phyloP scores from a whole-genome alignment of 2,329 filamentous ascomycete species.

The Cryphonectria japonica region DNA sequence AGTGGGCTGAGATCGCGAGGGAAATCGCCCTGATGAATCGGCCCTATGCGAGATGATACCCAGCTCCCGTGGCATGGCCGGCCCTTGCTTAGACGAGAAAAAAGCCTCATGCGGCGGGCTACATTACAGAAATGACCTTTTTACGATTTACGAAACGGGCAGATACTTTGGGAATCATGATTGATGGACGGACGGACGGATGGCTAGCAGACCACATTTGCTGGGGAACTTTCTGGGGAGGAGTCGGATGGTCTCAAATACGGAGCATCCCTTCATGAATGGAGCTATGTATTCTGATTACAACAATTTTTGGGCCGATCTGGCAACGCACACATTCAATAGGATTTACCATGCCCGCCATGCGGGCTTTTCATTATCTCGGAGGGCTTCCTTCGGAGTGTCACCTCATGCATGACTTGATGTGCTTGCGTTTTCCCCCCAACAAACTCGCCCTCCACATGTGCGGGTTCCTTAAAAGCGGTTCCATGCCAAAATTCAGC shows the following conservation, averaged over 20 bases:
- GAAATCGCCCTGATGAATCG: constrained; percentile 97
- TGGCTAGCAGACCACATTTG: background rate
- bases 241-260: constrained; percentile 6
- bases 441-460: background rate
- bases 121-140: constrained; percentile 15
- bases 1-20: constrained; percentile 86
- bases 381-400: background rate
- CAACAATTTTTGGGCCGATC: background rate
- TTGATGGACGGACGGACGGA: background rate
- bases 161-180: background rate
- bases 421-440: background rate
- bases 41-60: constrained; percentile 73
- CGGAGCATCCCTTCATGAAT: background rate
- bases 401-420: background rate
- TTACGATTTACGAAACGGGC: constrained; percentile 25
- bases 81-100: no score
- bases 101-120: background rate
- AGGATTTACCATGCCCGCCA: background rate
- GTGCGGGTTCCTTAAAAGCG: background rate
- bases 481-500: background rate
- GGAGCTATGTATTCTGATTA: constrained; percentile 8
- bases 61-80: background rate
- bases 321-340: background rate
- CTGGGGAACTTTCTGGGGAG: background rate
- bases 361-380: background rate